These are phyloP conservation scores for Boletus pseudopeckii DNA, from an alignment of 768 basidiomycete genomes.

Conservation along the genomic window DNA sequence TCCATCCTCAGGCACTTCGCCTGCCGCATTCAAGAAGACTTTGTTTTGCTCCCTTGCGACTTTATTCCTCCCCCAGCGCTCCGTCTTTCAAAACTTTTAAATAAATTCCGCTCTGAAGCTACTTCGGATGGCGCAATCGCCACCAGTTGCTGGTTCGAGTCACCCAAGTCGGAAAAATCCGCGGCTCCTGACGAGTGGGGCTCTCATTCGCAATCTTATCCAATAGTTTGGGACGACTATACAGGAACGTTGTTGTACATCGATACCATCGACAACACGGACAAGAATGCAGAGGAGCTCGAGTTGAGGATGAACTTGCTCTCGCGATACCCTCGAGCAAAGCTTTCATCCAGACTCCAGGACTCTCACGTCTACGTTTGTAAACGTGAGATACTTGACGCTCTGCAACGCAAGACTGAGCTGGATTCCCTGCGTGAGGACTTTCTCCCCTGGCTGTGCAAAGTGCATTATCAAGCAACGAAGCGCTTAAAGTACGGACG, in stretches of 20 bases:
- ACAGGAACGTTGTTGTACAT: conserved; percentile 68
- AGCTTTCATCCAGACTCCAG: conserved; percentile 62
- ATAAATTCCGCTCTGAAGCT: conserved; percentile 77
- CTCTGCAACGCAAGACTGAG: conserved; percentile 61
- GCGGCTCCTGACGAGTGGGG: conserved; percentile 67
- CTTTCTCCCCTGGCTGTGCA: conserved; percentile 90
- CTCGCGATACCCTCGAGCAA: conserved; percentile 70
- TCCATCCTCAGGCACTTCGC: conserved; percentile 76
- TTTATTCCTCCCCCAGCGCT: conserved; percentile 76
- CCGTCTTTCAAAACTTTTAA: conserved; percentile 64
- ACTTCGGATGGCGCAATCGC: conserved; percentile 61
- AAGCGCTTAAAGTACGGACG: conserved; percentile 58
- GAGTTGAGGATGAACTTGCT: conserved; percentile 75
- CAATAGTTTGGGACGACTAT: conserved; percentile 67
- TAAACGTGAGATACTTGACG: conserved; percentile 67
- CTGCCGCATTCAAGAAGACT: conserved; percentile 74
- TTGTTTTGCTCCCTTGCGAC: conserved; percentile 88
- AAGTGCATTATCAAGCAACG: conserved; percentile 69
- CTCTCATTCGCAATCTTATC: conserved; percentile 36
- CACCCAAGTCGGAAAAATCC: conserved; percentile 50
- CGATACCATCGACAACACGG: conserved; percentile 65
- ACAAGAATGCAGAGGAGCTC: conserved; percentile 67
- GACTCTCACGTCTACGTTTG: conserved; percentile 95
- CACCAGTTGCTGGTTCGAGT: conserved; percentile 63
- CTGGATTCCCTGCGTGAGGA: conserved; percentile 87